Evolutionary conservation across 2,329 filamentous ascomycete species (phyloP).

Genomic region (Arachnomyces sp.): DNA sequence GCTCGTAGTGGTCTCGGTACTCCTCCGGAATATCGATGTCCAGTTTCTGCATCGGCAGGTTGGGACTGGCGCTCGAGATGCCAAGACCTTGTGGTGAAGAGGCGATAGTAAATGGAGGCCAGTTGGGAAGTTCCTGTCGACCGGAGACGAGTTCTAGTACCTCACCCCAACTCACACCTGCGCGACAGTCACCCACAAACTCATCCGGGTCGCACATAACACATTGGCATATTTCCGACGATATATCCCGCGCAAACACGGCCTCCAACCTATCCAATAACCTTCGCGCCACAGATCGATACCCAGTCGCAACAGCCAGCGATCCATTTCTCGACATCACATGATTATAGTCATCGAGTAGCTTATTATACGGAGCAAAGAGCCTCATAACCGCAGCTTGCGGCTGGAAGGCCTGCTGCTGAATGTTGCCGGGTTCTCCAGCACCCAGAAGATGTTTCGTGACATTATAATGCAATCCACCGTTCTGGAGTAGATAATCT

Average conservation of each 20-base stretch:
- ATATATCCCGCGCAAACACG: constrained; percentile 88
- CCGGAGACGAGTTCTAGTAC: constrained; percentile 89
- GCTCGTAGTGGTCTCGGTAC: constrained; percentile 84
- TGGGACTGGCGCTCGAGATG: constrained; percentile 43
- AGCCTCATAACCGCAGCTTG: constrained; percentile 62
- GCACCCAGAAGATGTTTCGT: constrained; percentile 61
- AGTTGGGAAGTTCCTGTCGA: constrained; percentile 72
- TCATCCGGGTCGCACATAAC: constrained; percentile 70
- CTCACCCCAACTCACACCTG: constrained; percentile 86
- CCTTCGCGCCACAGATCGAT: constrained; percentile 84
- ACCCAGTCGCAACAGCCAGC: constrained; percentile 88
- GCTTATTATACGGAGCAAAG: constrained; percentile 73
- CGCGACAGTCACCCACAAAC: constrained; percentile 43
- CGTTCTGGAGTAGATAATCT: constrained; percentile 86
- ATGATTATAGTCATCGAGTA: constrained; percentile 77
- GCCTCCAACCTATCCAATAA: constrained; percentile 85
- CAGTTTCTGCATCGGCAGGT: constrained; percentile 64
- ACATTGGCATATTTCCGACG: constrained; percentile 75
- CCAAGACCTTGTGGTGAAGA: constrained; percentile 50
- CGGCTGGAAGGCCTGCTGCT: constrained; percentile 55
- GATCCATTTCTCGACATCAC: constrained; percentile 81
- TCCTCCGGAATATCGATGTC: constrained; percentile 93
- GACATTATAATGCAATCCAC: constrained; percentile 65
- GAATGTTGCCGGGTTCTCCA: constrained; percentile 47
- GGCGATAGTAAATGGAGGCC: constrained; percentile 78